Evolutionary conservation across 768 basidiomycete species (phyloP), one percentile per base, ranked within the genome.

Genomic region (Mycena vitilis): DNA sequence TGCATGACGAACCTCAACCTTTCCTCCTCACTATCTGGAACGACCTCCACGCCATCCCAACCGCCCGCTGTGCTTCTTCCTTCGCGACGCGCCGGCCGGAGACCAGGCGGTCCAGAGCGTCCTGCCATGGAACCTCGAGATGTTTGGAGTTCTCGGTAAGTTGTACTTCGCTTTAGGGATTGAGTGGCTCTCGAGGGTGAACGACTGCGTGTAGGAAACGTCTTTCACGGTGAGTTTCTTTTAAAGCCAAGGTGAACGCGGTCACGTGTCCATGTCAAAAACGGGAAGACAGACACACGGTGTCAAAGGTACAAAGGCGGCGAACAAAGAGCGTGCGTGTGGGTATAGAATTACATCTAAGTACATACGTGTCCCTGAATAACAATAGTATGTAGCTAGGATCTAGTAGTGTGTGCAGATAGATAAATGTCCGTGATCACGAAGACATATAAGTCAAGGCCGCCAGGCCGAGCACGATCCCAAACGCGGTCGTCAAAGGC

Each of bases 11-110:
- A 83, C 81, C 71, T 70, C 30, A 75, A 62, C 59, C 80, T 77
- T 73, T 86, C 85, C 60, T 87, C 85, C 70, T 87, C 86, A 65
- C 85, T 87, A 70, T 88, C 84, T 13, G 83, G 81, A 44, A 84
- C 76, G 51, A 86, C 73, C 70, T 85, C 82, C 23, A 65, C 38
- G n/a, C 62, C 66, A n/a, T 69, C 60, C 45, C 52, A 54, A 30
- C 54, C 56, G 66, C 36, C 44, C 13, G 53, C 10, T 30, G 9
- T 38, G 25, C 20, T 30, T 49, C 40, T 57, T 11, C 20, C 37
- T 12, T 20, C 66, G 48, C 40, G 66, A 57, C 60, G 66, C 66
- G 66, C 34, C 38, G 60, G 45, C 59, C 1, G 34, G 12, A 59
- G 45, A 34, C 45, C 58, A 59, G 58, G 45, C 11, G 58, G 58